Evolutionary conservation across 495 filamentous ascomycete genomes (phyloP).

Genomic region (Rhizodiscina lignyota): DNA sequence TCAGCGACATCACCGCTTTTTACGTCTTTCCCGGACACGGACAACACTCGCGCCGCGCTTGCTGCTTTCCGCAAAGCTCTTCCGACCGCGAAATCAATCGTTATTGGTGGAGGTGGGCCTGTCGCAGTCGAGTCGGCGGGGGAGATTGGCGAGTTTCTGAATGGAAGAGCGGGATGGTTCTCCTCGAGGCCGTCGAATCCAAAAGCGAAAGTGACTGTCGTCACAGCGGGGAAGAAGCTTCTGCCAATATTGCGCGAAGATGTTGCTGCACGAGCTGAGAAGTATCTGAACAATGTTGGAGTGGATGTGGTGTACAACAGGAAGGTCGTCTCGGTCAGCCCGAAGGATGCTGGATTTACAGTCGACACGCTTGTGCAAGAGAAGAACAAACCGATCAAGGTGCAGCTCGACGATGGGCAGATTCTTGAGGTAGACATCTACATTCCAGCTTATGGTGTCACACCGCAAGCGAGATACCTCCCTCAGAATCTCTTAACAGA

Average conservation of each 20-base stretch:
- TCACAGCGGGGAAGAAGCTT: conserved; percentile 25
- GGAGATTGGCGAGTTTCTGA: conserved; percentile 24
- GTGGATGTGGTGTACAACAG: conserved; percentile 27
- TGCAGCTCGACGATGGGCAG: conserved; percentile 13
- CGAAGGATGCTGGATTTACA: conserved; percentile 4
- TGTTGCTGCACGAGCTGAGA: conserved; percentile 24
- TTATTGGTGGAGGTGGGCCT: conserved; percentile 45
- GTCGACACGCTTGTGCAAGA: conserved; percentile 1
- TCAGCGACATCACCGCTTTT: conserved; percentile 15
- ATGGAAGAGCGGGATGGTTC: conserved; percentile 12
- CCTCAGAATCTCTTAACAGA: conserved; percentile 18
- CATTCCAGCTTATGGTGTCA: conserved; percentile 30
- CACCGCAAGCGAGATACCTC: conserved; percentile 29
- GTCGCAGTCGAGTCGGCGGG: conserved; percentile 45
- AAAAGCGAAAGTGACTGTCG: conserved; percentile 27
- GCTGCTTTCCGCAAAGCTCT: conserved; percentile 12
- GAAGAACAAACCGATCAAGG: conserved; percentile 10
- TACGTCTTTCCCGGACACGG: conserved; percentile 15
- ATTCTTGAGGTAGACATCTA: conserved; percentile 27
- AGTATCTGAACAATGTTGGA: conserved; percentile 25
- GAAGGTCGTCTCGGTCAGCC: conserved; percentile 6
- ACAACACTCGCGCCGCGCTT: conserved; percentile 9
- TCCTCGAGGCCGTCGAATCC: conserved; percentile 10
- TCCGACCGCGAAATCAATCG: conserved; percentile 30
- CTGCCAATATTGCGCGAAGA: conserved; percentile 25